Base-by-base conservation (phyloP, 2,329 filamentous ascomycete genomes). In the Sporothrix mexicana region DNA sequence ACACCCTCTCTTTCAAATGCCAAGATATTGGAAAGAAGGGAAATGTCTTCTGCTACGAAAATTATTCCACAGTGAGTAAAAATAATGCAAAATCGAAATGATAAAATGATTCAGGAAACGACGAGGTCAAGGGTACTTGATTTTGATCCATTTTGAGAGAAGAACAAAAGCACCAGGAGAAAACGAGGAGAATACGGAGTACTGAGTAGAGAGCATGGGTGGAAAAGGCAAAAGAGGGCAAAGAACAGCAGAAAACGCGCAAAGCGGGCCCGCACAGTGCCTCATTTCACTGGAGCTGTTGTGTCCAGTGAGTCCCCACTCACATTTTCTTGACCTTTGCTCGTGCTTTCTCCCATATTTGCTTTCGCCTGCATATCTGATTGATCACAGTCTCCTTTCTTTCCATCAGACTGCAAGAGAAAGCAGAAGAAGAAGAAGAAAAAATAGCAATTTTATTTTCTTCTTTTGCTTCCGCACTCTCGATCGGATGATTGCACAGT, bases 191-290 rank as follows among this genome's bases (percentile, higher is more conserved):
- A 47, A n/a, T 23, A 49, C n/a, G 17, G 47, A 51, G n/a, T 15
- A 49, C 45, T 49, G n/a, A 53, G n/a, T 49, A n/a, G 7, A 36
- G 47, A 20, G 15, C 45, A 68, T 36, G 45, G 47, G 45, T 36
- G 3, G 12, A 51, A 10, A 9, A 30, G 23, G 25, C 12, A 30
- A 68, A 41, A 68, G 15, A 53, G 43, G 23, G 23, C 30, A 20
- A 41, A 68, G 45, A 36, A 10, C 30, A 13, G 47, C 66, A 68
- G 66, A 68, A 68, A 68, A 68, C 66, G 66, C 66, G 66, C 66
- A 68, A 55, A 53, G 66, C 66, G 66, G 66, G 30, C 66, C 66
- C 66, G 66, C 66, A 67, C 45, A 68, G 66, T 68, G 47, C 15
- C 23, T 67, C 25, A 15, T 23, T 36, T 20, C 20, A 12, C 15